A percentile compares a stretch with the other conserved stretches of the same genome.
phyloP scores from a whole-genome alignment of 441 rosid species.

The Omphalea diandra region DNA sequence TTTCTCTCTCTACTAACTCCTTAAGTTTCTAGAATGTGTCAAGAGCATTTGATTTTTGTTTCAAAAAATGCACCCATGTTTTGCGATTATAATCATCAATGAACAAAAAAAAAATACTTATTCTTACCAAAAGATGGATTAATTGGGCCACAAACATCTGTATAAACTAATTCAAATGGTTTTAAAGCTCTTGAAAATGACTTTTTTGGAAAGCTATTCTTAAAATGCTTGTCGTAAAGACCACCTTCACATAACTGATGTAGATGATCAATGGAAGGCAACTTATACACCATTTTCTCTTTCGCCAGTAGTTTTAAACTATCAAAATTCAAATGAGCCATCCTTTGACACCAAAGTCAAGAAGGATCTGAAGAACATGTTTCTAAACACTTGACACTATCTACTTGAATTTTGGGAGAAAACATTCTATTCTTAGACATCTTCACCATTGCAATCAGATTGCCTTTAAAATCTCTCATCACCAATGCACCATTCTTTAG shows the following conservation, averaged over 20 bases:
- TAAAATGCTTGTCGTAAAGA: neutral
- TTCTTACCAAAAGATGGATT: neutral
- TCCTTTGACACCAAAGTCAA: neutral
- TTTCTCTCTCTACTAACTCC: neutral
- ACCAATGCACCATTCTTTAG: neutral
- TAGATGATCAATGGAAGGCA: neutral
- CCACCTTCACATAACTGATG: neutral
- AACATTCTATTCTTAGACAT: slow-evolving; percentile 14
- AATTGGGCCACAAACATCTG: neutral
- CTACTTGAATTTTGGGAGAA: neutral
- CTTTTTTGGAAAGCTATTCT: neutral
- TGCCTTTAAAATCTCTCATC: neutral
- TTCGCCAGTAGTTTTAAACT: neutral
- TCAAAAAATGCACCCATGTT: slow-evolving; percentile 4
- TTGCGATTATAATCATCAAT: neutral
- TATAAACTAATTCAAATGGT: neutral
- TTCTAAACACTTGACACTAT: neutral
- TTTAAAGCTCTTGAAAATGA: neutral
- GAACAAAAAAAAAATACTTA: neutral
- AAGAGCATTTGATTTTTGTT: neutral
- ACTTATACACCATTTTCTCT: slow-evolving; percentile 4
- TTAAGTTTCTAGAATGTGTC: neutral
- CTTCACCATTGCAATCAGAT: neutral
- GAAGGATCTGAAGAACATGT: neutral
- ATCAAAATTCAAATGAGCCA: slow-evolving; percentile 9